Conservation (phyloP, 1,139 yeast species). For the Spencermartinsiella ligniputridi region DNA sequence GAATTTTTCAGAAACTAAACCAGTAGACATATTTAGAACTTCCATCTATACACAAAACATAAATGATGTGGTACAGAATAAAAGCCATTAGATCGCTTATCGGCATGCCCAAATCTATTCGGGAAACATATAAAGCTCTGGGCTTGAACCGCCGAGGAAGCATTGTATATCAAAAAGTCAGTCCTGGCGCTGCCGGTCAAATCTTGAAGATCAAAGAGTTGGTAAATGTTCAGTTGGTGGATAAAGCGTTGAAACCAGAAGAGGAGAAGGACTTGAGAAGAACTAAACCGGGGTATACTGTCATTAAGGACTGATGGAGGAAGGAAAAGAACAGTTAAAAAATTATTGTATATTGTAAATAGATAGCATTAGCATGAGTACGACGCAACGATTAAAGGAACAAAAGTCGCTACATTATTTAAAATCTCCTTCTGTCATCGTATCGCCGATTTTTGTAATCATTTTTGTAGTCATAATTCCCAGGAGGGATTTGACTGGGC, state of each 20-base stretch:
- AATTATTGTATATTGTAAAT: not conserved
- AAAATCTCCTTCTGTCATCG: not conserved
- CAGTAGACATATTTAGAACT: not conserved
- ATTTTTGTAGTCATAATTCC: not conserved
- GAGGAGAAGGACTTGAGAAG: conserved; percentile 31
- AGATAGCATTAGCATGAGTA: not conserved
- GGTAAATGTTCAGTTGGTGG: conserved; percentile 77
- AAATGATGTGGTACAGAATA: conserved; percentile 51
- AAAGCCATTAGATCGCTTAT: conserved; percentile 78
- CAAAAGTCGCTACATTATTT: too few relatives aligned
- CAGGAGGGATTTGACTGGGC: too few relatives aligned
- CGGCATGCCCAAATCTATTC: conserved; percentile 70
- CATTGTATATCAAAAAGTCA: conserved; percentile 65
- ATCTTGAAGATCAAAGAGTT: conserved; percentile 80
- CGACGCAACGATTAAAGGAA: not conserved
- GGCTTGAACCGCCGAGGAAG: conserved; percentile 77
- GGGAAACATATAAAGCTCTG: conserved; percentile 62
- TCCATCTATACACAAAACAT: not conserved
- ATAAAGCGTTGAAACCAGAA: conserved; percentile 32
- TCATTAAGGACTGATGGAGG: conserved; percentile 3
- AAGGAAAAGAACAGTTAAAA: too few relatives aligned
- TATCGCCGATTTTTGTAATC: not conserved
- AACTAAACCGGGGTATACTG: conserved; percentile 29
- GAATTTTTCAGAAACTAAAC: too few relatives aligned
- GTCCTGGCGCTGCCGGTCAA: conserved; percentile 81